These are phyloP conservation scores for Spatholobus suberectus DNA, from an alignment of 306 rosid species.

Conservation along the genomic window DNA sequence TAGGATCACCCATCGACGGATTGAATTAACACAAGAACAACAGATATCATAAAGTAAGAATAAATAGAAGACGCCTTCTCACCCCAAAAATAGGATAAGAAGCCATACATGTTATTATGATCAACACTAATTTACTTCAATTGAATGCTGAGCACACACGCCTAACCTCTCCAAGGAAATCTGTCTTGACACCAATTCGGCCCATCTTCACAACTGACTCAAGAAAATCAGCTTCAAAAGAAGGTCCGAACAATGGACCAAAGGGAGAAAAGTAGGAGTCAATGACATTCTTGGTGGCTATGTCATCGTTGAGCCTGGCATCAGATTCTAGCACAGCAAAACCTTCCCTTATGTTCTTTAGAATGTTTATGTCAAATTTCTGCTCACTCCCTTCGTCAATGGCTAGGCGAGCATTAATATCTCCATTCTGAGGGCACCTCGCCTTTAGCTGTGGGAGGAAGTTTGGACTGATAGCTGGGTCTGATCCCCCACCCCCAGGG, in stretches of 20 bases:
- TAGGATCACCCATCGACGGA: not conserved
- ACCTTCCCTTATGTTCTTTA: conserved; percentile 72
- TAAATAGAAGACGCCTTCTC: not conserved
- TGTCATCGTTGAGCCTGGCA: conserved; percentile 72
- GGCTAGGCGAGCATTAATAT: conserved; percentile 54
- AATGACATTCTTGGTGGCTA: conserved; percentile 48
- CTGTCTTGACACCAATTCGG: conserved; percentile 78
- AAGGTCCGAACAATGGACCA: conserved; percentile 57
- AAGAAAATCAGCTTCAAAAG: conserved; percentile 69
- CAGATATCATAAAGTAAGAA: not conserved
- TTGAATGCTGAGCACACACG: conserved; percentile 59
- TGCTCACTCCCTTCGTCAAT: conserved; percentile 63
- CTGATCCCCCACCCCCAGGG: conserved; percentile 63
- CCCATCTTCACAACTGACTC: conserved; percentile 77
- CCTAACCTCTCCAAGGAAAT: conserved; percentile 63
- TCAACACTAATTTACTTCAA: not conserved
- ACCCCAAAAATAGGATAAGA: not conserved
- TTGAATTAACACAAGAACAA: not conserved
- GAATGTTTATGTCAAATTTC: conserved; percentile 60
- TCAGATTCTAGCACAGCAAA: conserved; percentile 86
- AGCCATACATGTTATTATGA: not conserved
- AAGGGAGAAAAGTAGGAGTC: conserved; percentile 62
- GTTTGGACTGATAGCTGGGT: conserved; percentile 64
- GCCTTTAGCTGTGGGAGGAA: conserved; percentile 53
- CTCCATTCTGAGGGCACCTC: conserved; percentile 67